Evolutionary conservation across 352 stramenopile species (phyloP).

Genomic region (Salisapilia sapeloensis): DNA sequence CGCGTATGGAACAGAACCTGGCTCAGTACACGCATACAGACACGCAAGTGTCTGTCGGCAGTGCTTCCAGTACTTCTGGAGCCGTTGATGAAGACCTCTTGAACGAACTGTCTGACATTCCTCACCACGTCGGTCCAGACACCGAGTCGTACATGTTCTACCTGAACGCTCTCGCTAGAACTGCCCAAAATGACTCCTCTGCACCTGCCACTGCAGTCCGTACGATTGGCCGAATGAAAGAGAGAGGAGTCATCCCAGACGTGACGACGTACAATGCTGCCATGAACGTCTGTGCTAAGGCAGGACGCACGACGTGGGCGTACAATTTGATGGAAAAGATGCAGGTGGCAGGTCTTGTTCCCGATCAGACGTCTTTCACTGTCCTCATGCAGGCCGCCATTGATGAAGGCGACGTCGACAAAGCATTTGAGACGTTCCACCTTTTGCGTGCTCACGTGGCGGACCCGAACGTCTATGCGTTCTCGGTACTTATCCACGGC

Average conservation of each 20-base stretch:
- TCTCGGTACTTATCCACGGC: slow-evolving; percentile 55
- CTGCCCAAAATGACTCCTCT: slow-evolving; percentile 9
- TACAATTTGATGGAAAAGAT: slow-evolving; percentile 82
- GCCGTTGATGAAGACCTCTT: slow-evolving; percentile 11
- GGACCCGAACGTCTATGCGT: slow-evolving; percentile 51
- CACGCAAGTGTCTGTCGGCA: slow-evolving; percentile 4
- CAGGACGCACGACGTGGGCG: slow-evolving; percentile 34
- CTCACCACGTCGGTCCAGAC: slow-evolving; percentile 28
- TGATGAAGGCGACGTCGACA: slow-evolving; percentile 49
- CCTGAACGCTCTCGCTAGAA: slow-evolving; percentile 30
- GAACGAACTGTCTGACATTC: slow-evolving; percentile 19
- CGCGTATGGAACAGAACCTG: slow-evolving; percentile 58
- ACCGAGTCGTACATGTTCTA: slow-evolving; percentile 67
- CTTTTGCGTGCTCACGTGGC: slow-evolving; percentile 59
- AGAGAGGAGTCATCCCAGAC: slow-evolving; percentile 33
- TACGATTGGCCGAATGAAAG: slow-evolving; percentile 68
- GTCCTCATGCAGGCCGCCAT: slow-evolving; percentile 69
- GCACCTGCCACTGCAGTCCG: slow-evolving; percentile 31
- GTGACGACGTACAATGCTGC: slow-evolving; percentile 60
- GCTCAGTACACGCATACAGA: slow-evolving; percentile 1
- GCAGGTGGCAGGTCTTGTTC: slow-evolving; percentile 50
- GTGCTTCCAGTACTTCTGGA: slow-evolving; percentile 6
- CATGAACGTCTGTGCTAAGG: slow-evolving; percentile 69
- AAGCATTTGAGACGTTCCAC: slow-evolving; percentile 74
- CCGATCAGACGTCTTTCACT: slow-evolving; percentile 52